Evolutionary conservation across 2,329 filamentous ascomycete genomes (phyloP).

Genomic region (Pseudocercospora pini-densiflorae): DNA sequence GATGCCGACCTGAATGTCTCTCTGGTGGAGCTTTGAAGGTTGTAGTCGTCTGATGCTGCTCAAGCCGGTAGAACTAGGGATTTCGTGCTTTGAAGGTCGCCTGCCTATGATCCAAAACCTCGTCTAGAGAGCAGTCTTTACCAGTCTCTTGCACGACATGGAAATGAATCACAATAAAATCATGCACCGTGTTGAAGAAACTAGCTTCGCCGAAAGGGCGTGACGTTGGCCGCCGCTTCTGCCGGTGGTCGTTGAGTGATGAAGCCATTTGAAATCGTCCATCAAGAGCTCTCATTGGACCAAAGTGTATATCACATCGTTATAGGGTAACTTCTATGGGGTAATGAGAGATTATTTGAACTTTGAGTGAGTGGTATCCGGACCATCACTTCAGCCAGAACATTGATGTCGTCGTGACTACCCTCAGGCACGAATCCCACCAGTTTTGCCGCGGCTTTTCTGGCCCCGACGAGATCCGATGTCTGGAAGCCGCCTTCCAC

Average conservation of each 20-base stretch:
- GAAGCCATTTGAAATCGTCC: background rate
- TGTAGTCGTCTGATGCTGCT: too few species aligned
- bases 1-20: too few species aligned
- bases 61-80: too few species aligned
- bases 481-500: background rate
- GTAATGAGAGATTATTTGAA: background rate
- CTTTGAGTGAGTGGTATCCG: background rate
- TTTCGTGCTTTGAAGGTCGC: too few species aligned
- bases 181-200: background rate
- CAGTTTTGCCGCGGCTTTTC: background rate
- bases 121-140: too few species aligned
- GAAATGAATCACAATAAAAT: background rate
- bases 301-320: background rate
- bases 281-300: background rate
- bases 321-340: background rate
- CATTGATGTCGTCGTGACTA: background rate
- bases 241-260: background rate
- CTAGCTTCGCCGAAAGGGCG: background rate
- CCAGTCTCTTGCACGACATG: background rate
- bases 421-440: conserved; percentile 6
- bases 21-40: too few species aligned
- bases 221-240: background rate
- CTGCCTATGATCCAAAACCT: too few species aligned
- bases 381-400: background rate
- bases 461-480: background rate